Evolutionary conservation across 2,329 filamentous ascomycete genomes (phyloP), one percentile per base, ranked within the genome.

Genomic region (Fusarium praegraminearum): DNA sequence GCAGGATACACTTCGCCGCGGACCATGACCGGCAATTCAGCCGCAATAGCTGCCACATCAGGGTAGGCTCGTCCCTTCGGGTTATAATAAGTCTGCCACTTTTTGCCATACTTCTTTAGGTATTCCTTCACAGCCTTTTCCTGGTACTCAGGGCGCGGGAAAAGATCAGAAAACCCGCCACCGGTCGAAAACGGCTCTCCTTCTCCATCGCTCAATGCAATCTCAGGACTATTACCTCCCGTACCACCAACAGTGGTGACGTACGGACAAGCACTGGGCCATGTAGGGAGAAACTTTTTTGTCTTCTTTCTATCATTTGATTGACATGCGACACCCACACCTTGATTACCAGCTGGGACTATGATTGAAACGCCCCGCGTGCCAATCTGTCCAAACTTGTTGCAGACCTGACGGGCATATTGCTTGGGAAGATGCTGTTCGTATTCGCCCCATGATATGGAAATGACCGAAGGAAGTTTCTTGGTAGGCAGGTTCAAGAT

Each of bases 381-480:
- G 24, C 89, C 89, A 7, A 93, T 84, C 64, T 90, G 87, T 33
- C 84, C 84, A 78, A 91, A 92, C 22, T 88, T 85, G 58, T 86
- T 83, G 72, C 86, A 84, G 15, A 81, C 76, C 13, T 79, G 78
- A 15, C 72, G 82, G 10, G 88, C 85, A 75, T 92, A 92, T 5
- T 82, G 79, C 24, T 79, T 78, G 0, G 89, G 89, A 0, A 92
- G 81, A 5, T 83, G 85, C 75, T 90, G 89, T 74, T 93, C 91
- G 47, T 89, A 84, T 70, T 91, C 89, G 28, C 89, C 90, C 74
- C 93, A 93, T 0, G 90, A 92, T n/a, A 89, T 90, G 41, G 85
- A 86, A 43, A 93, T 83, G 20, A 91, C 86, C 5, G 86, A 84
- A 0, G 91, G 90, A 0, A 93, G 80, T 20, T 86, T 76, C 5